Evolutionary conservation across 805 yeast genomes (phyloP).

Genomic region (Nakazawaea wyomingensis): DNA sequence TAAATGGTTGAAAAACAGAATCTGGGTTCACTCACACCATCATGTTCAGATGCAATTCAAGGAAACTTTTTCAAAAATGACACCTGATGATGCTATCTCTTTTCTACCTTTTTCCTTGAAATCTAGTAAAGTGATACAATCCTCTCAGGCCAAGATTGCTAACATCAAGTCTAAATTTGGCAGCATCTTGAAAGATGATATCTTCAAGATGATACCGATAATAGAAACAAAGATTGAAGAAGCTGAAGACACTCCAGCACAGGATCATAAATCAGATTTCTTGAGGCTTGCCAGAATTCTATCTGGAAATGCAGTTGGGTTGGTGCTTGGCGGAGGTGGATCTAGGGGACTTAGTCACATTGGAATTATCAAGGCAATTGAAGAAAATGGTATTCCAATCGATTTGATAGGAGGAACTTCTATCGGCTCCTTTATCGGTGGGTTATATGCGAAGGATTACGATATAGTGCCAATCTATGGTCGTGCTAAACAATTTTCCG

Average conservation of each 20-base stretch:
- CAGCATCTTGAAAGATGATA: constrained; percentile 21
- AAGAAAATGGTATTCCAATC: constrained; percentile 88
- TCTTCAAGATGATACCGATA: constrained; percentile 15
- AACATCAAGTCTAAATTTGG: constrained; percentile 12
- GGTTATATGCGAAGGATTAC: constrained; percentile 87
- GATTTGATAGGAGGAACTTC: constrained; percentile 96
- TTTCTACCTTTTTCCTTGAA: constrained; percentile 2
- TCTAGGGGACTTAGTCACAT: constrained; percentile 92
- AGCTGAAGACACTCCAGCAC: constrained; percentile 28
- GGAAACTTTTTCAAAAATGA: background rate
- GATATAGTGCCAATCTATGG: constrained; percentile 90
- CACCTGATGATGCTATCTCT: constrained; percentile 8
- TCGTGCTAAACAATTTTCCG: constrained; percentile 79
- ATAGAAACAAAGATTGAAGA: constrained; percentile 9
- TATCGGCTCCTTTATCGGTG: constrained; percentile 94
- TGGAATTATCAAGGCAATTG: constrained; percentile 87
- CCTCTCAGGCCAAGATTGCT: constrained; percentile 13
- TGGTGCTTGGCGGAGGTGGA: constrained; percentile 97
- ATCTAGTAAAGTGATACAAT: constrained; percentile 8
- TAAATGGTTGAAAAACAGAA: constrained; percentile 76
- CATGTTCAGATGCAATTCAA: constrained; percentile 68
- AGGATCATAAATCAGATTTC: constrained; percentile 79
- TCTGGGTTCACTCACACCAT: constrained; percentile 92
- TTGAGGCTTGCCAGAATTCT: constrained; percentile 82
- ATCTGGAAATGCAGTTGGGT: constrained; percentile 90